These are phyloP conservation scores for Solanum ossicruentum DNA, from an alignment of 257 asterid genomes.

Conservation along the genomic window DNA sequence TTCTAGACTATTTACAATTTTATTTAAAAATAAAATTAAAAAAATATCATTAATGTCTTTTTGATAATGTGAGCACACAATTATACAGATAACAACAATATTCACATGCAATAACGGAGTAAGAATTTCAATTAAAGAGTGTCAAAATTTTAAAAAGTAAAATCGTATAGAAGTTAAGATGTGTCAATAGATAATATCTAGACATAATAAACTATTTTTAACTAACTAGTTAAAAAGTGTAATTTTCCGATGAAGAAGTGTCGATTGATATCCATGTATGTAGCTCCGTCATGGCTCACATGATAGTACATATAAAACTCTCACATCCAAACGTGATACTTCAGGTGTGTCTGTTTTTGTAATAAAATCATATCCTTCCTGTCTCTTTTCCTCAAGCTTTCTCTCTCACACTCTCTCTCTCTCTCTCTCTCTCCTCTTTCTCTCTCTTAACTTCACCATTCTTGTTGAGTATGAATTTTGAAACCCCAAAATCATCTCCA, in stretches of 20 bases:
- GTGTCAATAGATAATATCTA: no score
- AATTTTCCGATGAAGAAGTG: accelerated
- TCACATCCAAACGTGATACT: neutral
- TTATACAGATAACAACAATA: no score
- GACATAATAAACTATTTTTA: no score
- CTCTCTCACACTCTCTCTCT: neutral
- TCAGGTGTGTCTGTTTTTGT: neutral
- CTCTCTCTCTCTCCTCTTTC: no score
- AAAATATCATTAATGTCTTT: neutral
- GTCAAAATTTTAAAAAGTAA: no score
- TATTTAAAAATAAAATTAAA: neutral
- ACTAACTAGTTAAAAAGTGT: neutral
- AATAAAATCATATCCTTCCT: neutral
- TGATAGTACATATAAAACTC: neutral
- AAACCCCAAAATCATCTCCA: constrained; percentile 39
- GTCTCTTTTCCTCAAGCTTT: constrained; percentile 7
- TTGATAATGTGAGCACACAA: neutral
- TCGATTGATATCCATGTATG: no score
- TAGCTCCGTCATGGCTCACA: neutral
- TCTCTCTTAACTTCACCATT: neutral
- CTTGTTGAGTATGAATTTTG: constrained; percentile 4
- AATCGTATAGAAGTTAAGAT: no score
- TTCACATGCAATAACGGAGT: no score
- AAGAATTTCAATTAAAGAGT: no score
- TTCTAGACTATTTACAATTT: neutral